Percentiles rank a stretch among this genome's conserved stretches.
Evolutionary conservation across 352 stramenopile species (phyloP).

Genomic region (Pythium aristosporum): DNA sequence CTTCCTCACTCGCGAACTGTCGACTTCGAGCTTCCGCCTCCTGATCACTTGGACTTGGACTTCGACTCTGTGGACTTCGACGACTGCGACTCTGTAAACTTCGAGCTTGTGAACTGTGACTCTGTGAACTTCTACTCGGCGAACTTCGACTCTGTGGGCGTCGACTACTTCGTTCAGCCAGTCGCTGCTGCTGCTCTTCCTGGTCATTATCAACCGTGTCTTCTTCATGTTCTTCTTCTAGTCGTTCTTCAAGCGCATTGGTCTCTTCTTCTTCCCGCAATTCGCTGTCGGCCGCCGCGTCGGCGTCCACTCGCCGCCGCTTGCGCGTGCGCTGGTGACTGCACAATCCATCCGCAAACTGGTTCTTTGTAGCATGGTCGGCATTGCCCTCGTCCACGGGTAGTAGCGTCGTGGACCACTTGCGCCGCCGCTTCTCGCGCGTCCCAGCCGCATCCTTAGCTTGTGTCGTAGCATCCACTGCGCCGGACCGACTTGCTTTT

Average conservation of each 20-base stretch:
- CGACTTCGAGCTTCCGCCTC: slow-evolving; percentile 10
- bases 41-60: slow-evolving; percentile 20
- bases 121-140: slow-evolving; percentile 7
- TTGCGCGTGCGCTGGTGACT: background rate
- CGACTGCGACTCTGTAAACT: slow-evolving; percentile 10
- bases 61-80: slow-evolving; percentile 18
- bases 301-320: slow-evolving; percentile 12
- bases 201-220: background rate
- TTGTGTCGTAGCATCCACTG: background rate
- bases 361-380: background rate
- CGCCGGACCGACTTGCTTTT: background rate
- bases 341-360: background rate
- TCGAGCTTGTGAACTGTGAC: slow-evolving; percentile 13
- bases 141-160: slow-evolving; percentile 12
- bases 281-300: background rate
- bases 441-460: background rate
- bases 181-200: background rate
- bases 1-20: background rate
- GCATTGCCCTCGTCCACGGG: slow-evolving; percentile 22
- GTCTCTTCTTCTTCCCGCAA: background rate
- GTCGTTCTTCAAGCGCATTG: background rate
- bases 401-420: slow-evolving; percentile 72
- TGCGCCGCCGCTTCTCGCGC: slow-evolving; percentile 53
- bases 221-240: background rate
- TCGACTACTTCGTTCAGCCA: slow-evolving; percentile 13